Evolutionary conservation across 2,329 filamentous ascomycete genomes (phyloP).

Genomic region (Cordyceps tenuipes): DNA sequence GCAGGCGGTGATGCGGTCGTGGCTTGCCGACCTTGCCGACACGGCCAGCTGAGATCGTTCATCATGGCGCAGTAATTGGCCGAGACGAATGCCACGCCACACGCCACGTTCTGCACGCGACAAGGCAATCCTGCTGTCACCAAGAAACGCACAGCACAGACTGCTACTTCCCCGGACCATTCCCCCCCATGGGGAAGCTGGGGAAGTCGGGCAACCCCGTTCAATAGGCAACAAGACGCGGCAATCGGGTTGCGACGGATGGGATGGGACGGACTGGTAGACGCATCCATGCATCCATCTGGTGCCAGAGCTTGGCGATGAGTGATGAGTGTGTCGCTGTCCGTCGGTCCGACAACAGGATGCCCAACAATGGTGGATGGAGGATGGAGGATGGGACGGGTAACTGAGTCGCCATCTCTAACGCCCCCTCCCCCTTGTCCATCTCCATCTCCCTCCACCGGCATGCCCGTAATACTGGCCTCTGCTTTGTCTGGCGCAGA

Average conservation of each 20-base stretch:
- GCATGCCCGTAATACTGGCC: background rate
- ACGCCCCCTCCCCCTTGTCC: background rate
- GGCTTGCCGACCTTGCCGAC: background rate
- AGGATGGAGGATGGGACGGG: background rate
- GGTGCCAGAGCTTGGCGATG: background rate
- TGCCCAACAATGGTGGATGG: background rate
- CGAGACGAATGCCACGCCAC: background rate
- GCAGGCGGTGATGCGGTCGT: background rate
- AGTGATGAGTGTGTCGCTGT: background rate
- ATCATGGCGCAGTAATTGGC: background rate
- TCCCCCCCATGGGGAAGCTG: constrained; percentile 2
- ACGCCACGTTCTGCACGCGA: background rate
- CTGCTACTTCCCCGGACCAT: background rate
- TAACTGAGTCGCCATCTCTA: background rate
- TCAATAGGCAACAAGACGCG: background rate
- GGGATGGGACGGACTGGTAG: background rate
- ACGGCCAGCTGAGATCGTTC: background rate
- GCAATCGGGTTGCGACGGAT: background rate
- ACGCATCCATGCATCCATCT: background rate
- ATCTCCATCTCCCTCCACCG: background rate
- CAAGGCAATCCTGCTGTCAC: background rate
- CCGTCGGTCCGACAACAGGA: constrained; percentile 1
- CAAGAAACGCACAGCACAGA: background rate
- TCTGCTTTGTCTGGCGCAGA: background rate
- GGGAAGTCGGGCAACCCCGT: constrained; percentile 4